Evolutionary conservation across 2,329 filamentous ascomycete species (phyloP), one percentile per base, ranked within the genome.

Genomic region (Septoria linicola): DNA sequence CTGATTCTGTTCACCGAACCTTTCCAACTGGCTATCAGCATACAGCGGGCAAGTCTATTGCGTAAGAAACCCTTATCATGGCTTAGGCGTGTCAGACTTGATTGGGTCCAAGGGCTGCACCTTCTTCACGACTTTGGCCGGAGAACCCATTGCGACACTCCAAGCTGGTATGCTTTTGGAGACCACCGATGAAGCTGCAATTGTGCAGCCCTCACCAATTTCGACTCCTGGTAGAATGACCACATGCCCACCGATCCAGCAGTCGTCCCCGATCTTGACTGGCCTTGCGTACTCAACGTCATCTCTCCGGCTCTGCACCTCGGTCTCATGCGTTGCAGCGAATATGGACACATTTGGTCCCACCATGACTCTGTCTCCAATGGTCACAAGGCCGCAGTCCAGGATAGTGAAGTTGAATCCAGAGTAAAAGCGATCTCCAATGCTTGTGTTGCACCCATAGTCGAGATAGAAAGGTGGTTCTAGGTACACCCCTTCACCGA

Each of bases 361-460:
- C 36, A 80, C 70, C 66, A 80, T 74, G 6, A 76, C 73, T 1
- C 76, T 63, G 16, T 79, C 71, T 1, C 79, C 79, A 25, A 81
- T 78, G 0, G 70, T 76, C 3, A 81, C 74, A 0, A 80, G 63
- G 3, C 72, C 73, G 25, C 74, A 79, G 58, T 81, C 78, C 8
- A 80, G 64, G 21, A 81, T 75, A 0, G 75, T 76, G 3, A 76
- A 54, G 41, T 79, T 79, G 65, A 81, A 82, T 59, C 83, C 83
- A 37, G 81, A 74, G 60, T 85, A 88, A 63, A 84, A 84, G n/a
- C 76, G 72, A 35, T 80, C 72, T 6, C 83, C 83, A 0, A 86
- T 72, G 4, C 70, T 74, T 56, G 85, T 78, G 60, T 87, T 87
- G 64, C 80, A 80, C 1, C 83, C 84, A 52, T 87, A 86, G 63